Evolutionary conservation across 1,284 basidiomycete genomes (phyloP), one percentile per base, ranked within the genome.

Genomic region (Waitea zeae): DNA sequence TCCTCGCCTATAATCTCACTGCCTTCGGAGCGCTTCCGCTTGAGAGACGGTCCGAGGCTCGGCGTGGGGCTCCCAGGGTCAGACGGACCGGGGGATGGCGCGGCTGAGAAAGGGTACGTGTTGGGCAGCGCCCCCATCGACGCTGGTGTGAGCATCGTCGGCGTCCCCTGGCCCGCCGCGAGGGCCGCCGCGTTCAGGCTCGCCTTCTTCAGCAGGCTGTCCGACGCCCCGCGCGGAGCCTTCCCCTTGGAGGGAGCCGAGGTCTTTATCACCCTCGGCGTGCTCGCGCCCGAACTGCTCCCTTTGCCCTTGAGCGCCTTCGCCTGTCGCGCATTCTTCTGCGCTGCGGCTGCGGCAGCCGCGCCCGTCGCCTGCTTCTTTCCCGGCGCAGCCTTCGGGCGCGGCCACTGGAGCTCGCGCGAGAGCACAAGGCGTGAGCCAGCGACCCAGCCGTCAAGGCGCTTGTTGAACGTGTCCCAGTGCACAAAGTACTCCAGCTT

Each of bases 401-500:
- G 87, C 1, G 95, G 95, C 90, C 88, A 96, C 53, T 96, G 88
- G 44, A 99, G 70, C 49, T 96, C 90, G 43, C 81, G 69, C 39
- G 64, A 69, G 19, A 92, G 64, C 32, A 96, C 69, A 39, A 99
- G 68, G 20, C 90, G 72, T 3, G 82, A 79, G 12, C 84, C 87
- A 17, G 78, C 63, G n/a, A 99, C 82, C 95, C 95, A 99, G 44
- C 96, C 95, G 54, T 99, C 95, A 34, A 98, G 67, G 48, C 95
- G 89, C 58, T 96, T 95, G 64, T 96, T 97, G 67, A 95, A 96
- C 46, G 87, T 76, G 49, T 93, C 86, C 76, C 92, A 97, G 50
- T 97, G 92, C 24, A 95, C 86, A 50, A 96, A 97, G 63, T 80
- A 96, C 54, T 97, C 90, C 49, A 75, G 69, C 48, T 84, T 78